phyloP scores from a whole-genome alignment of 1,284 basidiomycete species.

The Chondrostereum purpureum region DNA sequence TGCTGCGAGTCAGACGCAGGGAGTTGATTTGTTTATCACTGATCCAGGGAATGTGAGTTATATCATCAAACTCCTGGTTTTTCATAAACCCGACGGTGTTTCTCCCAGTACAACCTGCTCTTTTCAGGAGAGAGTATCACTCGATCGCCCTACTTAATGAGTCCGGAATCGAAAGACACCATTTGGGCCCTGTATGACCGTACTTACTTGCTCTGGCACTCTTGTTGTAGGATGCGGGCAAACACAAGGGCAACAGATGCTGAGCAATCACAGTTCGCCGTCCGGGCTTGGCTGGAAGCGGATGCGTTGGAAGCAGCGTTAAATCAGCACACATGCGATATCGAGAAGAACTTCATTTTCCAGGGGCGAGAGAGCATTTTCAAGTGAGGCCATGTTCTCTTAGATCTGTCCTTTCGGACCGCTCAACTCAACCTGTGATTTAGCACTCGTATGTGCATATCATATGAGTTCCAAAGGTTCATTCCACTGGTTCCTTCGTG shows the following conservation, averaged over 20 bases:
- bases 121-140: conserved; percentile 62
- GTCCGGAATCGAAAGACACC: conserved; percentile 48
- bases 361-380: conserved; percentile 69
- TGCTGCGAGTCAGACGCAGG: conserved; percentile 34
- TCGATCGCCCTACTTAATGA: conserved; percentile 24
- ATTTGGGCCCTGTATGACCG: conserved; percentile 69
- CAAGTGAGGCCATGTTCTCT: conserved; percentile 45
- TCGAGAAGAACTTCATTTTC: conserved; percentile 62
- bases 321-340: conserved; percentile 55
- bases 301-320: conserved; percentile 58
- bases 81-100: background rate
- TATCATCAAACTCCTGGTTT: conserved; percentile 6
- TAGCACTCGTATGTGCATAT: conserved; percentile 66
- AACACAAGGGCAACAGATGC: conserved; percentile 32
- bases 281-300: conserved; percentile 66
- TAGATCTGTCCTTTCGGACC: conserved; percentile 3
- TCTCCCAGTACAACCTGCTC: conserved; percentile 53
- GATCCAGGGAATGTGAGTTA: conserved; percentile 60
- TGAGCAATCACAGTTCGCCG: conserved; percentile 55
- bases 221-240: conserved; percentile 52
- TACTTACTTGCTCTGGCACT: conserved; percentile 64
- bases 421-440: conserved; percentile 8
- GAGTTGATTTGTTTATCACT: conserved; percentile 49
- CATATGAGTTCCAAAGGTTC: conserved; percentile 60
- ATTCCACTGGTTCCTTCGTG: conserved; percentile 57